Base-by-base conservation (phyloP, 2,329 filamentous ascomycete species). In the Aspergillus sp. region DNA sequence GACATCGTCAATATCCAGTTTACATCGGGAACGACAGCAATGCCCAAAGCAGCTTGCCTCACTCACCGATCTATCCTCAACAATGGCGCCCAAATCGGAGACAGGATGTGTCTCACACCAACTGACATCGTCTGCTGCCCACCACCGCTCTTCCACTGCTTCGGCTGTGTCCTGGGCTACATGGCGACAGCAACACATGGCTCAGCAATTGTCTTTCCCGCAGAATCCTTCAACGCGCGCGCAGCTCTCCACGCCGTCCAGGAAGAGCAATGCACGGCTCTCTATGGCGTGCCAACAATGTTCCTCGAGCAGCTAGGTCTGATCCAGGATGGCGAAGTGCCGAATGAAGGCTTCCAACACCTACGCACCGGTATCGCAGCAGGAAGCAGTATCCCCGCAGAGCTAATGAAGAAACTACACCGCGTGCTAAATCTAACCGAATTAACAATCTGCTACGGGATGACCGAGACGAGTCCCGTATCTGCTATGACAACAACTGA, bases 1-100 rank as follows among this genome's bases (percentile, higher is more conserved):
- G 91, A 97, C 44, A 82, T 86, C 2, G 84, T 94, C 56, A 97
- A 96, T 64, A 95, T 97, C 54, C 91, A 97, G 67, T 97, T 97
- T 72, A 98, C 93, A 0, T 91, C 86, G 0, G 93, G 91, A n/a
- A 97, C 93, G 0, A 97, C 93, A 0, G 88, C 87, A 0, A 76
- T 80, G 60, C 91, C 90, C 19, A 97, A 97, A 71, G 93, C 93
- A 0, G 91, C 91, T 1, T 94, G 90, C 73, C 78, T 98, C 27
- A 84, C 81, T 0, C 91, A 97, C 70, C 79, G 77, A 3, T 84
- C 80, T n/a, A 91, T 97, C 54, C 76, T 98, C 52, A 98, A 97
- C 70, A 97, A 97, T 63, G 93, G 90, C 27, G 77, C 79, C 23
- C 81, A 90, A 47, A 94, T 97, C 56, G 93, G 87, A 0, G 74